Evolutionary conservation across 108 stramenopile species (phyloP).

Genomic region (Skeletonema tropicum): DNA sequence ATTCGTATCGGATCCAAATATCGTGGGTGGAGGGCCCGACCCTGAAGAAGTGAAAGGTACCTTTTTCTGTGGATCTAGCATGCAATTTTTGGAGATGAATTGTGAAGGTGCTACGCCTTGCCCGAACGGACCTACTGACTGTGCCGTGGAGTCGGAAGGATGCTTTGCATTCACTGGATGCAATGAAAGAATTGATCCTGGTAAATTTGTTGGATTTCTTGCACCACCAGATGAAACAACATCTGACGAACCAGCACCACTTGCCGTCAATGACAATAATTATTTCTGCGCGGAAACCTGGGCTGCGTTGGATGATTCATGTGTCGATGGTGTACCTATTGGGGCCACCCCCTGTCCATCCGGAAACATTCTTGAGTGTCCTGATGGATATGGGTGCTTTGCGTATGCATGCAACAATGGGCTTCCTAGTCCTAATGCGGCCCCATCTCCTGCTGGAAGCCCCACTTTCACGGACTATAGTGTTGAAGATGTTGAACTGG

Average conservation of each 20-base stretch:
- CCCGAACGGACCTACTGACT: slow-evolving; percentile 48
- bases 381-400: slow-evolving; percentile 46
- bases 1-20: slow-evolving; percentile 39
- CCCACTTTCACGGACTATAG: slow-evolving; percentile 5
- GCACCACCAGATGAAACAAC: slow-evolving; percentile 14
- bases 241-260: background rate
- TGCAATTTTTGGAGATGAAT: slow-evolving; percentile 51
- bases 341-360: slow-evolving; percentile 46
- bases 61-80: slow-evolving; percentile 45
- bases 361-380: slow-evolving; percentile 42
- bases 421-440: background rate
- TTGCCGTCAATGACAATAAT: background rate
- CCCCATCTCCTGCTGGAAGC: slow-evolving; percentile 18
- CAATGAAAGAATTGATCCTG: slow-evolving; percentile 42
- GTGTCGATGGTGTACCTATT: slow-evolving; percentile 34
- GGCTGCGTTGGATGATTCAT: slow-evolving; percentile 40
- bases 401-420: slow-evolving; percentile 39
- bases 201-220: slow-evolving; percentile 48
- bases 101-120: slow-evolving; percentile 51
- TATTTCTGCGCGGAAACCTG: slow-evolving; percentile 40
- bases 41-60: slow-evolving; percentile 39
- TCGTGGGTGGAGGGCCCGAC: slow-evolving; percentile 50
- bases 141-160: slow-evolving; percentile 28
- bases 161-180: slow-evolving; percentile 54
- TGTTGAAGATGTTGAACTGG: slow-evolving; percentile 4